Conservation (phyloP, 805 yeast genomes). For the Lipomyces lipofer region DNA sequence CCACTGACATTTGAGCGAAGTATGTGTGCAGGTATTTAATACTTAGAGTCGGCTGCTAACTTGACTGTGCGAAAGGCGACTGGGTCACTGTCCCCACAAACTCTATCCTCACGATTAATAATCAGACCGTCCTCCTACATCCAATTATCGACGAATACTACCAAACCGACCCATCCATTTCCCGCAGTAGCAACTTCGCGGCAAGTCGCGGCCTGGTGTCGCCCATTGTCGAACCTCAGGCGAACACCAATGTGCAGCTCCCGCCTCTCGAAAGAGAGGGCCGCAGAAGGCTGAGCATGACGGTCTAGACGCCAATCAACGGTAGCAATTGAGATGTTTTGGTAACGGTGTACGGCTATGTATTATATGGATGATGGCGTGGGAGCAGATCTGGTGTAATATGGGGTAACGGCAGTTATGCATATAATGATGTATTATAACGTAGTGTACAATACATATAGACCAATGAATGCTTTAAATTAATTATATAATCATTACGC, state of each 20-base stretch:
- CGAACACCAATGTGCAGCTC: constrained; percentile 39
- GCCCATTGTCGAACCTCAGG: constrained; percentile 62
- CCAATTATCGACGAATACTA: constrained; percentile 85
- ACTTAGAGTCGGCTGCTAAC: background rate
- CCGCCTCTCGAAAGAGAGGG: constrained; percentile 85
- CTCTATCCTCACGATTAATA: constrained; percentile 74
- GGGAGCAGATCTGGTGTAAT: too few relatives aligned
- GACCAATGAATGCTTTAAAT: too few relatives aligned
- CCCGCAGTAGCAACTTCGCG: constrained; percentile 78
- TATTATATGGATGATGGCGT: too few relatives aligned
- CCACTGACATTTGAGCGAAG: constrained; percentile 92
- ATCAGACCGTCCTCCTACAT: constrained; percentile 84
- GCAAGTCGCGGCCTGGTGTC: constrained; percentile 92
- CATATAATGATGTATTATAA: too few relatives aligned
- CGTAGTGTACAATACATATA: too few relatives aligned
- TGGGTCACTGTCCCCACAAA: constrained; percentile 98
- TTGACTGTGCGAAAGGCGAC: constrained; percentile 49
- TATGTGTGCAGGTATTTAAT: constrained; percentile 1
- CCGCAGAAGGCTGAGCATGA: constrained; percentile 40
- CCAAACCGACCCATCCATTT: constrained; percentile 64
- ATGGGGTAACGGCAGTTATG: too few relatives aligned
- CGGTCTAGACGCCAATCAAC: too few relatives aligned
- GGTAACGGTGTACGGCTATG: too few relatives aligned
- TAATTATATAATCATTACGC: too few relatives aligned
- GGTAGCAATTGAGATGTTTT: too few relatives aligned